A percentile compares a stretch with the other conserved stretches of the same genome.
Evolutionary conservation across 2,329 filamentous ascomycete species (phyloP).

Genomic region (Fusarium sp.): DNA sequence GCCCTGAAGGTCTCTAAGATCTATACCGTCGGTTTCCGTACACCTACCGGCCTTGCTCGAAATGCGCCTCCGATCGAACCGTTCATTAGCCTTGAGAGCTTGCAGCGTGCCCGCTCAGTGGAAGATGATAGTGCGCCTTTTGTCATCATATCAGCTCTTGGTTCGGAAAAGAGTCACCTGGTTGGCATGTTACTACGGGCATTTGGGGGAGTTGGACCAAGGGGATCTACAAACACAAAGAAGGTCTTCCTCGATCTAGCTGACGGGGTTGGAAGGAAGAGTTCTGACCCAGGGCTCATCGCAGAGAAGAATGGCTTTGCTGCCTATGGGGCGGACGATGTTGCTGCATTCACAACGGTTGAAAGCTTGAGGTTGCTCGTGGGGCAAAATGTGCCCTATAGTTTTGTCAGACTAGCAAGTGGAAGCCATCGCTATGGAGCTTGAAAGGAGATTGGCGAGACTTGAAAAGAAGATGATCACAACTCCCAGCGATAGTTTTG

Average conservation of each 20-base stretch:
- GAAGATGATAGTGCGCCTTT: constrained; percentile 74
- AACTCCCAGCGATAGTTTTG: neutral
- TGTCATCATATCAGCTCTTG: constrained; percentile 83
- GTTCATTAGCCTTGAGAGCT: constrained; percentile 79
- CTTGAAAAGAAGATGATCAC: neutral
- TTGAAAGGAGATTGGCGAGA: constrained; percentile 46
- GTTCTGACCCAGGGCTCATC: constrained; percentile 75
- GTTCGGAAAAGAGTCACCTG: constrained; percentile 81
- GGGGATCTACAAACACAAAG: constrained; percentile 57
- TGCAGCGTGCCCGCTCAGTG: constrained; percentile 65
- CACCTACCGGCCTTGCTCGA: constrained; percentile 69
- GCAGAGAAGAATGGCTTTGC: constrained; percentile 83
- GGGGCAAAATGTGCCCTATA: constrained; percentile 88
- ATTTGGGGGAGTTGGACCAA: constrained; percentile 64
- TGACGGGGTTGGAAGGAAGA: constrained; percentile 66
- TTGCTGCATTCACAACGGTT: constrained; percentile 86
- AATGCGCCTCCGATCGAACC: constrained; percentile 79
- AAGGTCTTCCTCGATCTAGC: constrained; percentile 88
- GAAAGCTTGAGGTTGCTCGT: constrained; percentile 83
- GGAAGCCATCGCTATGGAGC: constrained; percentile 63
- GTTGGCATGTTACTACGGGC: constrained; percentile 83
- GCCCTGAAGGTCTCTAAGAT: constrained; percentile 82
- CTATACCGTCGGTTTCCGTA: constrained; percentile 86
- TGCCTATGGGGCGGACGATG: constrained; percentile 82
- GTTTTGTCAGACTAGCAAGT: constrained; percentile 82